Conservation (phyloP, 169 alveolate genomes). For the Plasmodium knowlesi region DNA sequence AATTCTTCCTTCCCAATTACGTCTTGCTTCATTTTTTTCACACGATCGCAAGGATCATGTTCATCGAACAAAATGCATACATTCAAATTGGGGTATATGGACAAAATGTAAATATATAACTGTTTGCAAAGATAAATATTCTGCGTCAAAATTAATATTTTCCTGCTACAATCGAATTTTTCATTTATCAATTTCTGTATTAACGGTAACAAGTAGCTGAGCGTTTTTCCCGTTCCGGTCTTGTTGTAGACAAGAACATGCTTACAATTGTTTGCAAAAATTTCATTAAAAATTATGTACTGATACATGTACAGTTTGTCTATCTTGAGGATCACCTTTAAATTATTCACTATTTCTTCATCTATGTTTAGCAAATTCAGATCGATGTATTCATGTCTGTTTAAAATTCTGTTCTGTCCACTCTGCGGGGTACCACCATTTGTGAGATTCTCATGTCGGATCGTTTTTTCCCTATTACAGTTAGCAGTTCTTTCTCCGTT, state of each 20-base stretch:
- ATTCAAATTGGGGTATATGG: slow-evolving; percentile 66
- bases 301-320: slow-evolving; percentile 66
- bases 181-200: slow-evolving; percentile 74
- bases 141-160: slow-evolving; percentile 61
- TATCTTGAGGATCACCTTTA: slow-evolving; percentile 47
- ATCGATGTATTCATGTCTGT: slow-evolving; percentile 44
- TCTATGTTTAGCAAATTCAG: slow-evolving; percentile 35
- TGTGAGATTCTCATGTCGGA: neutral
- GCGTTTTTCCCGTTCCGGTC: slow-evolving; percentile 82
- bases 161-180: slow-evolving; percentile 40
- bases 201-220: slow-evolving; percentile 77
- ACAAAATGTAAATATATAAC: slow-evolving; percentile 65
- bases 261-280: slow-evolving; percentile 37
- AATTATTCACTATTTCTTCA: slow-evolving; percentile 56
- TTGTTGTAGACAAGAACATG: slow-evolving; percentile 51
- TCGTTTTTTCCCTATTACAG: neutral
- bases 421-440: neutral
- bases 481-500: neutral
- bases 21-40: slow-evolving; percentile 9
- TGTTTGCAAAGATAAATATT: slow-evolving; percentile 68
- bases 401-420: slow-evolving; percentile 29
- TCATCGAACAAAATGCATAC: slow-evolving; percentile 63
- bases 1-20: slow-evolving; percentile 1
- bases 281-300: slow-evolving; percentile 51
- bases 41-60: slow-evolving; percentile 3